Evolutionary conservation across 2,329 filamentous ascomycete genomes (phyloP).

Genomic region (Penicillium sp.): DNA sequence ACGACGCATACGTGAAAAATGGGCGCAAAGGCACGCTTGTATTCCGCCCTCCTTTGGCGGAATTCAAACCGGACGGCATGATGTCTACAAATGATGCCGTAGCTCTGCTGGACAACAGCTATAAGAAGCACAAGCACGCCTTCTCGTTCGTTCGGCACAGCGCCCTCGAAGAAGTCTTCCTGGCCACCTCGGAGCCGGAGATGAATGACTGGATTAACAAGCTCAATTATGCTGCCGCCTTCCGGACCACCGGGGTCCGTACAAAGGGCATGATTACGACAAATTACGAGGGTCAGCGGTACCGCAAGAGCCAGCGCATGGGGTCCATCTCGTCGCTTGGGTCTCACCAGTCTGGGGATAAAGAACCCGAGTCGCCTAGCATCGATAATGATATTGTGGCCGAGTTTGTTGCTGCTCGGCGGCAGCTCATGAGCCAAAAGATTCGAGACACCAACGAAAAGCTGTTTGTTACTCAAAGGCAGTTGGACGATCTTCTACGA

Average conservation of each 20-base stretch:
- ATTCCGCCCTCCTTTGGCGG: conserved; percentile 86
- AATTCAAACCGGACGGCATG: conserved; percentile 91
- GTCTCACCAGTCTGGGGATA: conserved; percentile 70
- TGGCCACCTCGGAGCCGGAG: conserved; percentile 88
- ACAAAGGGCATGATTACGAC: conserved; percentile 87
- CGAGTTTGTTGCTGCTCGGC: conserved; percentile 81
- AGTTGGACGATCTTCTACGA: conserved; percentile 80
- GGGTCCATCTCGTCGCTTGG: conserved; percentile 62
- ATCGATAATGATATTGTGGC: conserved; percentile 80
- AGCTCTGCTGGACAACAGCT: conserved; percentile 81
- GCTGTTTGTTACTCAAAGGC: conserved; percentile 72
- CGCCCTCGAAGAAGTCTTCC: conserved; percentile 84
- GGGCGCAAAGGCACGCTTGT: conserved; percentile 79
- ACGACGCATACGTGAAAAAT: conserved; percentile 79
- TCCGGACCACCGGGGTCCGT: conserved; percentile 86
- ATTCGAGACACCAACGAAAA: conserved; percentile 84
- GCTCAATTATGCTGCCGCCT: conserved; percentile 94
- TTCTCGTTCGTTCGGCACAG: conserved; percentile 89
- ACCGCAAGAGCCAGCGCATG: conserved; percentile 65
- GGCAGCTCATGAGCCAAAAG: conserved; percentile 81
- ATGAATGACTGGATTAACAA: conserved; percentile 97
- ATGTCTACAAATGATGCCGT: conserved; percentile 95
- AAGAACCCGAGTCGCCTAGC: conserved; percentile 74
- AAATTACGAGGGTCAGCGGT: conserved; percentile 79
- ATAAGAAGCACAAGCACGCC: conserved; percentile 92